Evolutionary conservation across 305 asterid genomes (phyloP).

Genomic region (Solanum hybrid): DNA sequence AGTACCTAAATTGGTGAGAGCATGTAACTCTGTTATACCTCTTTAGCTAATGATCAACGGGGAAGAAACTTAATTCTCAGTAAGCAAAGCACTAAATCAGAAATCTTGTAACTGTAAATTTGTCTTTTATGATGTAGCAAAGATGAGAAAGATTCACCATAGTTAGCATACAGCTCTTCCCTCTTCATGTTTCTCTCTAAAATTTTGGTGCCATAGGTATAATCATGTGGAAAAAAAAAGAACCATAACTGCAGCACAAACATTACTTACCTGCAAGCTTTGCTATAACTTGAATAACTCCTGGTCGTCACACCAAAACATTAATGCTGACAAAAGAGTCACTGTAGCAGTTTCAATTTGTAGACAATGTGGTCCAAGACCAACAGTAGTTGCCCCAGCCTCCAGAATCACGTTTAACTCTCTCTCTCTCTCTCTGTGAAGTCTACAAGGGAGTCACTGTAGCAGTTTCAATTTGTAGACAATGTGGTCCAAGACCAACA

Average conservation of each 20-base stretch:
- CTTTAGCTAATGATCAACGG: background rate
- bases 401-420: constrained; percentile 52
- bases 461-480: constrained; percentile 91
- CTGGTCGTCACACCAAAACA: constrained; percentile 73
- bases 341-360: constrained; percentile 92
- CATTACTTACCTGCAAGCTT: constrained; percentile 22
- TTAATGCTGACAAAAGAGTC: constrained; percentile 62
- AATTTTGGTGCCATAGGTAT: background rate
- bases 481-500: constrained; percentile 85
- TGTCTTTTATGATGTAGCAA: background rate
- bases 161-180: background rate
- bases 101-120: background rate
- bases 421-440: constrained; percentile 30
- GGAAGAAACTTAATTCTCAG: background rate
- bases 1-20: background rate
- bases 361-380: constrained; percentile 84
- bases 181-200: background rate
- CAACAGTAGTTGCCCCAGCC: constrained; percentile 67
- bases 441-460: constrained; percentile 44
- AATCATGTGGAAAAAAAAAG: background rate
- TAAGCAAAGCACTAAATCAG: background rate
- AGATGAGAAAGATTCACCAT: background rate
- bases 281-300: constrained; percentile 20
- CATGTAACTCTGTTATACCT: background rate
- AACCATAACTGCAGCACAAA: background rate